Percentiles rank a stretch among this genome's conserved stretches.
phyloP scores from a whole-genome alignment of 495 filamentous ascomycete species.

The Apodospora peruviana region DNA sequence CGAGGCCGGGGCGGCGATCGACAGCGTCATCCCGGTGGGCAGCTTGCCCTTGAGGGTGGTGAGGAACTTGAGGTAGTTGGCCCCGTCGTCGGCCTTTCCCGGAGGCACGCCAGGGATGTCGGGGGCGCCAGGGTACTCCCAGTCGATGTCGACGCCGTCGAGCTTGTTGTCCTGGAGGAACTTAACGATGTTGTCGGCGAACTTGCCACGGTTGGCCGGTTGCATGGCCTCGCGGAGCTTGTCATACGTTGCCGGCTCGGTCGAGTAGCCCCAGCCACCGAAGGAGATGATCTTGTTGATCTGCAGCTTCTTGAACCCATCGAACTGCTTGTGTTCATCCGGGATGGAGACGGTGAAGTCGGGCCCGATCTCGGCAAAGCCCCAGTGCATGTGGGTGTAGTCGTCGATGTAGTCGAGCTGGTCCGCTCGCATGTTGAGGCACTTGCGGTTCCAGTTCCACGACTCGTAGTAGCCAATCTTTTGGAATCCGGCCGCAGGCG shows the following conservation, averaged over 20 bases:
- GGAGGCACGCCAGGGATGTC: slow-evolving; percentile 23
- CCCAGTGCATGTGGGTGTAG: slow-evolving; percentile 26
- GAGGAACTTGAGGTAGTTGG: slow-evolving; percentile 20
- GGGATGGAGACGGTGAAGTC: slow-evolving; percentile 9
- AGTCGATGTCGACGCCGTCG: slow-evolving; percentile 35
- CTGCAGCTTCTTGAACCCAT: slow-evolving; percentile 14
- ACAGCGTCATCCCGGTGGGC: slow-evolving; percentile 18
- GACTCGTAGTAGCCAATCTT: slow-evolving; percentile 27
- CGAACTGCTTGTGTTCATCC: slow-evolving; percentile 10
- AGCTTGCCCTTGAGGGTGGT: slow-evolving; percentile 1
- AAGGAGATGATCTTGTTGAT: slow-evolving; percentile 30
- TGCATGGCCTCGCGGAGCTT: slow-evolving; percentile 19
- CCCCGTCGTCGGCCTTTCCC: slow-evolving; percentile 10
- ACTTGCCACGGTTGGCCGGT: slow-evolving; percentile 14
- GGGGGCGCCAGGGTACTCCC: slow-evolving; percentile 35
- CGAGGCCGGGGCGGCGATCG: slow-evolving; percentile 24
- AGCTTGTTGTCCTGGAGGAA: slow-evolving; percentile 22
- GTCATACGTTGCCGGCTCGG: slow-evolving; percentile 4
- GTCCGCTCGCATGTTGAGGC: slow-evolving; percentile 15
- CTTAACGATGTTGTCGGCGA: slow-evolving; percentile 21
- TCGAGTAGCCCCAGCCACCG: slow-evolving; percentile 32
- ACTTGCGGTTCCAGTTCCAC: slow-evolving; percentile 17
- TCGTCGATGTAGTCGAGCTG: slow-evolving; percentile 11
- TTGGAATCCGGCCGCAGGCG: slow-evolving; percentile 4
- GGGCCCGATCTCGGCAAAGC: slow-evolving; percentile 17